A percentile compares a stretch with the other conserved stretches of the same genome.
These are phyloP conservation scores for Penicillium ochrochloron DNA, from an alignment of 495 filamentous ascomycete genomes.

Conservation along the genomic window DNA sequence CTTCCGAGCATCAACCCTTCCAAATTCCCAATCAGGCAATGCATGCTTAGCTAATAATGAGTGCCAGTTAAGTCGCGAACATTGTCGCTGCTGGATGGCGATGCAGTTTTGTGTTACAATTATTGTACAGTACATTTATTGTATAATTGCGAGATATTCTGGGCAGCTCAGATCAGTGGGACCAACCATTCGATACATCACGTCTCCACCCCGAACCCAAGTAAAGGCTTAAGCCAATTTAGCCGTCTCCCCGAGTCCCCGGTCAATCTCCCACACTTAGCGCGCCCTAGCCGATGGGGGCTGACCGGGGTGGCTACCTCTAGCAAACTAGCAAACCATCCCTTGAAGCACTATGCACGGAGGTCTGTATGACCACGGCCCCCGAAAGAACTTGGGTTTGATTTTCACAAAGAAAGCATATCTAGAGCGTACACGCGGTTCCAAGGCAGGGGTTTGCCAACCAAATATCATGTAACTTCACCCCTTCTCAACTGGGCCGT, in stretches of 20 bases:
- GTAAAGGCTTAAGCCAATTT: background rate
- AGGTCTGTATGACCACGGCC: background rate
- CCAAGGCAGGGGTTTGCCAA: background rate
- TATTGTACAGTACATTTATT: background rate
- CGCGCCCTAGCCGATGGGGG: background rate
- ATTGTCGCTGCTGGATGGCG: background rate
- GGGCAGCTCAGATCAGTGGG: background rate
- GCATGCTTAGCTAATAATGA: slow-evolving; percentile 1
- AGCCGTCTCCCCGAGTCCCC: background rate
- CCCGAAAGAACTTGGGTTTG: background rate
- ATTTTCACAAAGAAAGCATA: background rate
- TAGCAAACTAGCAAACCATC: background rate
- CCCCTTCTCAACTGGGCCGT: background rate
- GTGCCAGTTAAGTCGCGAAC: background rate
- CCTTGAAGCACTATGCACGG: background rate
- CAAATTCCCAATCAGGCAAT: background rate
- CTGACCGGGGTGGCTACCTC: background rate
- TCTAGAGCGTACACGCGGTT: background rate
- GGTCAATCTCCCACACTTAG: slow-evolving; percentile 1
- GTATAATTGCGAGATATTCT: background rate
- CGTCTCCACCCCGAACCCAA: background rate
- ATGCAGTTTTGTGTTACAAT: background rate
- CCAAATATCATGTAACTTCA: background rate
- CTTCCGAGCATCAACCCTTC: slow-evolving; percentile 1
- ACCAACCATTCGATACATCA: slow-evolving; percentile 1